Evolutionary conservation across 768 basidiomycete genomes (phyloP).

Genomic region (Plicaturopsis crispa): DNA sequence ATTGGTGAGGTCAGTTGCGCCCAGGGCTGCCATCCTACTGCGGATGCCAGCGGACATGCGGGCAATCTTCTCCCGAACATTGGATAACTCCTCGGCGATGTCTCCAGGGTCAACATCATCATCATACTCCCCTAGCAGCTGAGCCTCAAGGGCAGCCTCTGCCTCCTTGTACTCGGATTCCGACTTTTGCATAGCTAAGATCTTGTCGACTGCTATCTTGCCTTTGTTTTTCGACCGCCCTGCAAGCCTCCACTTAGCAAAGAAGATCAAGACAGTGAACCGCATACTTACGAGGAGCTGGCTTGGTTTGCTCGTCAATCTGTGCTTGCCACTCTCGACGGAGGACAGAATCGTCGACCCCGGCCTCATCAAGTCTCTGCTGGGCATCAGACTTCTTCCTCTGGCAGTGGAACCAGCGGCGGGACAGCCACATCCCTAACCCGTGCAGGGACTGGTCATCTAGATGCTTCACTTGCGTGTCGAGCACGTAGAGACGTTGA

Average conservation of each 20-base stretch:
- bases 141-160: neutral
- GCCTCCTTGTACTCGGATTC: neutral
- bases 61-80: too few species aligned
- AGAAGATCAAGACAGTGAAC: neutral
- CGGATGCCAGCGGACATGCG: too few species aligned
- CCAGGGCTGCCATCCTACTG: too few species aligned
- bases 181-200: neutral
- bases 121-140: neutral
- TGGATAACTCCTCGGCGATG: too few species aligned
- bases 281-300: neutral
- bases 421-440: constrained; percentile 10
- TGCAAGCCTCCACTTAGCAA: constrained; percentile 7
- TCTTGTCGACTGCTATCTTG: neutral
- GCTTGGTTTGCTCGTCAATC: constrained; percentile 2
- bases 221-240: neutral
- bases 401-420: constrained; percentile 7
- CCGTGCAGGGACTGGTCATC: constrained; percentile 4
- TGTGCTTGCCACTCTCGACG: constrained; percentile 8
- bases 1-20: too few species aligned
- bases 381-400: constrained; percentile 2
- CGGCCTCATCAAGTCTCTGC: neutral
- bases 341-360: neutral
- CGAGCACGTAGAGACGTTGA: constrained; percentile 9
- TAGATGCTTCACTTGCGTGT: constrained; percentile 8
- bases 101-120: too few species aligned